These are phyloP conservation scores for Epichloe brachyelytri DNA, from an alignment of 2,329 filamentous ascomycete genomes.

Conservation along the genomic window DNA sequence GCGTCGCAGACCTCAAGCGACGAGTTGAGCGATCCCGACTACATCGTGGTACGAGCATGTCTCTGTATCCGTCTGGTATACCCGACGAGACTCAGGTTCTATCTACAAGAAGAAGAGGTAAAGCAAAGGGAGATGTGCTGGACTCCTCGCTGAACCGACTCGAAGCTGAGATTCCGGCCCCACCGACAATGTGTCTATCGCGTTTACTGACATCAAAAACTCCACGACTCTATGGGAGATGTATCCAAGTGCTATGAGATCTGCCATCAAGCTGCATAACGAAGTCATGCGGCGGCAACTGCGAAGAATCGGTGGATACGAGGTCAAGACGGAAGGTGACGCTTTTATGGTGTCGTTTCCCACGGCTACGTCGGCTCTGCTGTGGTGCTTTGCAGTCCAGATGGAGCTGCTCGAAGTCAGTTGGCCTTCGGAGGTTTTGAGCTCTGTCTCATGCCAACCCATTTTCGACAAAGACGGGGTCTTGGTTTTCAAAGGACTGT, in stretches of 20 bases:
- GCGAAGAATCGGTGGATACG: constrained; percentile 87
- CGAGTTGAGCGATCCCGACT: constrained; percentile 60
- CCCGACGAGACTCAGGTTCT: constrained; percentile 56
- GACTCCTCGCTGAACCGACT: constrained; percentile 81
- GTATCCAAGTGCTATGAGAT: constrained; percentile 87
- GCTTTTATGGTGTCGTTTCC: constrained; percentile 99
- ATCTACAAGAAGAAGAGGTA: constrained; percentile 51
- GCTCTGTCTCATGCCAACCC: constrained; percentile 72
- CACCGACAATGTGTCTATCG: constrained; percentile 79
- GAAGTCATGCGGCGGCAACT: constrained; percentile 90
- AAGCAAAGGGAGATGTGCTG: constrained; percentile 49
- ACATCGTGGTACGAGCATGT: constrained; percentile 71
- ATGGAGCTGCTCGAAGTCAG: constrained; percentile 72
- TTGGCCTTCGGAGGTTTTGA: constrained; percentile 89
- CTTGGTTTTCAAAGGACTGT: constrained; percentile 85
- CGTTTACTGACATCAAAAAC: constrained; percentile 98
- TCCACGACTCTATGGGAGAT: constrained; percentile 95
- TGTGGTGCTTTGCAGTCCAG: constrained; percentile 96
- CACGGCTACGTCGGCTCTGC: constrained; percentile 81
- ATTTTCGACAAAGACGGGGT: constrained; percentile 73
- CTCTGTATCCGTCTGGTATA: constrained; percentile 64
- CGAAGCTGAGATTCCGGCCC: constrained; percentile 81
- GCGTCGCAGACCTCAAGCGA: constrained; percentile 80
- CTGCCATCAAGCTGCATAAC: constrained; percentile 94
- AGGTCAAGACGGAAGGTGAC: constrained; percentile 99